phyloP scores from a whole-genome alignment of 192 early-diverging fungal genomes.

The Kickxella alabastrina region DNA sequence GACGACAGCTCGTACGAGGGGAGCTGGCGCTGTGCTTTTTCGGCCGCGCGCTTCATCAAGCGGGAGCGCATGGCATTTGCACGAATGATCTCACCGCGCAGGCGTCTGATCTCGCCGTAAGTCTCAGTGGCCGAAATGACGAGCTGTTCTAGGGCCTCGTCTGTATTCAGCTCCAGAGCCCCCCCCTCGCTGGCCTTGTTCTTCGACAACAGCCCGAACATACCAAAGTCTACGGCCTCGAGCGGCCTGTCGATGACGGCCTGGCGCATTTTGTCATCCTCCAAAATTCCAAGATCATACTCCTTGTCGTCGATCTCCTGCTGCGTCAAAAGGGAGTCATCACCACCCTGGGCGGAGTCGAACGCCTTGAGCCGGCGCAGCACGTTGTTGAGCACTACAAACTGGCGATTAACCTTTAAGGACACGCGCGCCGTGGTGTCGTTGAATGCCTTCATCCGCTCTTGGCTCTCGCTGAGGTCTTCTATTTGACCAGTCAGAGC shows the following conservation, averaged over 20 bases:
- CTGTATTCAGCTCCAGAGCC: conserved; percentile 10
- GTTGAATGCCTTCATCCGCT: conserved; percentile 39
- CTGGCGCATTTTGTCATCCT: conserved; percentile 40
- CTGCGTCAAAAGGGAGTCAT: conserved; percentile 4
- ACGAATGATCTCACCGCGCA: conserved; percentile 21
- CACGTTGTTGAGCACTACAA: conserved; percentile 22
- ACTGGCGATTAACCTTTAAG: conserved; percentile 30
- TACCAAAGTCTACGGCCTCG: conserved; percentile 7
- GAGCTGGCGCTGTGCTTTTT: conserved; percentile 33
- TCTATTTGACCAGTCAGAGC: conserved; percentile 40
- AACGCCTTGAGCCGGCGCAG: conserved; percentile 13
- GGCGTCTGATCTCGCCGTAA: conserved; percentile 23
- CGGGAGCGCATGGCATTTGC: conserved; percentile 30
- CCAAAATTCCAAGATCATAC: conserved; percentile 22
- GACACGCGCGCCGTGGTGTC: conserved; percentile 28
- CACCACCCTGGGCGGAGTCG: neutral
- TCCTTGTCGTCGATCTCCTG: conserved; percentile 21
- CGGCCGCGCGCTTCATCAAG: conserved; percentile 35
- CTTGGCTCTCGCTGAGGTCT: conserved; percentile 37
- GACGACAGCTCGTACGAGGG: conserved; percentile 42
- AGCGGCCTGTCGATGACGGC: conserved; percentile 39
- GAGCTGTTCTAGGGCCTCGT: conserved; percentile 34
- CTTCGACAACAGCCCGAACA: conserved; percentile 2
- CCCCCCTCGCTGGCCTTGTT: neutral
- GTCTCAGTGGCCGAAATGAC: conserved; percentile 21